A percentile compares a stretch with the other conserved stretches of the same genome.
Evolutionary conservation across 441 rosid species (phyloP).

Genomic region (Aleurites moluccanus): DNA sequence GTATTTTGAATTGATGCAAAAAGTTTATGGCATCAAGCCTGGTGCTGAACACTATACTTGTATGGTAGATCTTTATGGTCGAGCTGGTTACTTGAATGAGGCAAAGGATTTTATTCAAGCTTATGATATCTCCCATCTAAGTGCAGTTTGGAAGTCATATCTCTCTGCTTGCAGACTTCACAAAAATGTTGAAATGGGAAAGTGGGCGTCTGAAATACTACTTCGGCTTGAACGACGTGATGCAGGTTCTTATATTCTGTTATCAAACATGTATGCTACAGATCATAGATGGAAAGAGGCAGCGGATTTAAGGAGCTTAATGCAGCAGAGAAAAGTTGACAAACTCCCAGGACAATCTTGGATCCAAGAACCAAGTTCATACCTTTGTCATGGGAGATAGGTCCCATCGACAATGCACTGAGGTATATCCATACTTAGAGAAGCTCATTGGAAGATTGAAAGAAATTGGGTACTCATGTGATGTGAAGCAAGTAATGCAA

Average conservation of each 20-base stretch:
- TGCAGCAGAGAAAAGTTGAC: conserved; percentile 22
- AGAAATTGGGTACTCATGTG: conserved; percentile 25
- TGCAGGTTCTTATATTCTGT: conserved; percentile 25
- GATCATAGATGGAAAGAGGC: conserved; percentile 28
- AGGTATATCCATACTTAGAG: conserved; percentile 15
- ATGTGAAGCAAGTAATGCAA: conserved; percentile 19
- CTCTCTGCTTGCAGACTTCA: conserved; percentile 31
- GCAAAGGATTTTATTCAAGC: conserved; percentile 22
- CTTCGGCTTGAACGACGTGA: conserved; percentile 24
- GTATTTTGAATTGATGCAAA: conserved; percentile 32
- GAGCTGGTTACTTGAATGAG: conserved; percentile 32
- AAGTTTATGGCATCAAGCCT: conserved; percentile 30
- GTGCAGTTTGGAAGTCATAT: conserved; percentile 28
- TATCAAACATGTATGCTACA: conserved; percentile 28
- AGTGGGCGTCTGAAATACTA: conserved; percentile 30
- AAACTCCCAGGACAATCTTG: conserved; percentile 33
- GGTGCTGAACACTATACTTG: conserved; percentile 27
- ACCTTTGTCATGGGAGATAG: conserved; percentile 21
- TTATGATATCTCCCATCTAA: conserved; percentile 22
- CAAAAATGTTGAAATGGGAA: conserved; percentile 29
- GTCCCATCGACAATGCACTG: conserved; percentile 10
- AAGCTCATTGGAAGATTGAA: conserved; percentile 22
- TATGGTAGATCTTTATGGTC: conserved; percentile 35
- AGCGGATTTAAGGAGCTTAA: conserved; percentile 25
- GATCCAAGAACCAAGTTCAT: conserved; percentile 24